phyloP scores from a whole-genome alignment of 306 rosid species.

The Fagus sylvatica region DNA sequence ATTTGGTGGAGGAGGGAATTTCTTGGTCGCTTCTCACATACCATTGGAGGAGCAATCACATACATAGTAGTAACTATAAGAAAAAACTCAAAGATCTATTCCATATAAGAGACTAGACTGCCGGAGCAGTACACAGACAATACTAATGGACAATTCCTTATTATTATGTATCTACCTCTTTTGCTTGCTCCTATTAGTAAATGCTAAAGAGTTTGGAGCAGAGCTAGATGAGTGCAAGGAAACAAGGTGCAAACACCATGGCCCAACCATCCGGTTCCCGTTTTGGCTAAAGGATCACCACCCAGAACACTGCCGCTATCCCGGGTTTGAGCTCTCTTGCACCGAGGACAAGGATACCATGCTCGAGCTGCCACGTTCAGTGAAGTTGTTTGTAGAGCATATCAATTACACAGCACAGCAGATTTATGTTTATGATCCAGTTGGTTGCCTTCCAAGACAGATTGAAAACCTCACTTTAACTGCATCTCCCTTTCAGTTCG shows the following conservation, averaged over 20 bases:
- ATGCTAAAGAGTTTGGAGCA: too few relatives aligned
- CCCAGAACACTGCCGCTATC: not conserved
- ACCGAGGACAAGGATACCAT: not conserved
- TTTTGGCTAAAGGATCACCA: constrained; percentile 11
- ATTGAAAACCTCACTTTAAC: not conserved
- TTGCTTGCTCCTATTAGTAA: too few relatives aligned
- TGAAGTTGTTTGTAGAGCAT: not conserved
- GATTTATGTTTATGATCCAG: not conserved
- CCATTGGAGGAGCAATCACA: too few relatives aligned
- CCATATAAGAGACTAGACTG: too few relatives aligned
- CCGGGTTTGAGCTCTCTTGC: constrained; percentile 9
- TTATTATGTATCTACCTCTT: too few relatives aligned
- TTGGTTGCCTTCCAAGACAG: not conserved
- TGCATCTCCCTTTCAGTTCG: not conserved
- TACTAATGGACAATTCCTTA: too few relatives aligned
- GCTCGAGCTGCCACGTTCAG: not conserved
- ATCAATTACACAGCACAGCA: not conserved
- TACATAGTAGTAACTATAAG: too few relatives aligned
- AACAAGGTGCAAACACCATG: constrained; percentile 1
- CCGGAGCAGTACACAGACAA: too few relatives aligned
- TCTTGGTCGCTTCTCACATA: too few relatives aligned
- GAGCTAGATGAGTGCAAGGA: not conserved
- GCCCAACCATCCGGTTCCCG: constrained; percentile 30
- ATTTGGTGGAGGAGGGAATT: too few relatives aligned
- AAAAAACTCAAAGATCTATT: too few relatives aligned